phyloP scores from a whole-genome alignment of 2,329 filamentous ascomycete species.

The Fusarium poae region DNA sequence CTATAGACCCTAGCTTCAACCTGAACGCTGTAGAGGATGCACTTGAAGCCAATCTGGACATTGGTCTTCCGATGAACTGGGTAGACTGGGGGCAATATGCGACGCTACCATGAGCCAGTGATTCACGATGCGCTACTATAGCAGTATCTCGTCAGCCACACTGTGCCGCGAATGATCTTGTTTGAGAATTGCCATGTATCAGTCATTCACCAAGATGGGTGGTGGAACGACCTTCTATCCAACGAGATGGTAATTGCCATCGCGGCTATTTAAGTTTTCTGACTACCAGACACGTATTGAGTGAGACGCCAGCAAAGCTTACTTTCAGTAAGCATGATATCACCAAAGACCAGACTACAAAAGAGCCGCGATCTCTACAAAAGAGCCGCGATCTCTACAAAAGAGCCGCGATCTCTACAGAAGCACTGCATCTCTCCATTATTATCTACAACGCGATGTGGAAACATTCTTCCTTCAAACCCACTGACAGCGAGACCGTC shows the following conservation, averaged over 20 bases:
- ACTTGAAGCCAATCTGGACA: conserved; percentile 67
- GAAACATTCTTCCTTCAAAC: not conserved
- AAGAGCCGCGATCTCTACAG: not conserved
- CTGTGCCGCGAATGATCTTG: not conserved
- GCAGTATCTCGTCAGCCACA: conserved; percentile 11
- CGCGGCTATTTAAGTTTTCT: conserved; percentile 11
- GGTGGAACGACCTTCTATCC: not conserved
- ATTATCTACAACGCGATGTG: conserved; percentile 5
- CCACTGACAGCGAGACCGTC: conserved; percentile 58
- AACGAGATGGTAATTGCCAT: not conserved
- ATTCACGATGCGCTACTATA: not conserved
- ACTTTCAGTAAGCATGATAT: conserved; percentile 2
- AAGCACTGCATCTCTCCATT: too few species aligned
- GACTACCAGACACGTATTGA: not conserved
- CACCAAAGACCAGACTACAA: not conserved
- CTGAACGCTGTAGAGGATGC: conserved; percentile 67
- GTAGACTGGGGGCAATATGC: conserved; percentile 59
- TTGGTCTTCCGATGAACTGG: conserved; percentile 67
- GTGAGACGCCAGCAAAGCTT: conserved; percentile 3
- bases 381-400: conserved; percentile 7
- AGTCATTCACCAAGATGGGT: too few species aligned
- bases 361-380: not conserved
- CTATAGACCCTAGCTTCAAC: conserved; percentile 68
- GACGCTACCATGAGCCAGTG: conserved; percentile 35
- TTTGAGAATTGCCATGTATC: not conserved